Conservation (phyloP, 257 asterid species). For the Solanum arcanum region DNA sequence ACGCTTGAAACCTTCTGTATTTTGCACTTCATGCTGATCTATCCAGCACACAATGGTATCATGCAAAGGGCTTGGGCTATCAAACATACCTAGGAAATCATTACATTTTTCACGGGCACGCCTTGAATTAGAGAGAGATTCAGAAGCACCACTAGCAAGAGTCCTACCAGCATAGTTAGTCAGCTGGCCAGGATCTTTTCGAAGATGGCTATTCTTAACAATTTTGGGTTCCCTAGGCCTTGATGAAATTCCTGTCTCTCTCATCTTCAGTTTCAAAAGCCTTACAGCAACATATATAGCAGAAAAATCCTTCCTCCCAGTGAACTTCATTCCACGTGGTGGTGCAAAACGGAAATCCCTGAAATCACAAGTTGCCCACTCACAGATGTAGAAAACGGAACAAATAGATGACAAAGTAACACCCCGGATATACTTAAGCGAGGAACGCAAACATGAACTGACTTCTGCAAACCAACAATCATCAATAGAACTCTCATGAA, state of each 20-base stretch:
- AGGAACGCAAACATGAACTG: conserved; percentile 57
- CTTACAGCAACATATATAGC: conserved; percentile 69
- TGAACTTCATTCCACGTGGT: conserved; percentile 63
- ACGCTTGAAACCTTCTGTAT: conserved; percentile 65
- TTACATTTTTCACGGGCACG: conserved; percentile 23
- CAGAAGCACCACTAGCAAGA: conserved; percentile 7
- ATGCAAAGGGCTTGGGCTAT: conserved; percentile 85
- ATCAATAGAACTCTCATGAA: conserved; percentile 59
- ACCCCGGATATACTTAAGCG: conserved; percentile 59
- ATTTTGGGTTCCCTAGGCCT: conserved; percentile 4
- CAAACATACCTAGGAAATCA: conserved; percentile 35
- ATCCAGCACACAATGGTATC: conserved; percentile 92
- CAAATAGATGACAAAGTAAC: conserved; percentile 53
- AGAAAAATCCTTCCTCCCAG: conserved; percentile 79
- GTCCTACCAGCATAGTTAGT: conserved; percentile 6
- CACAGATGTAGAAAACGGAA: conserved; percentile 82
- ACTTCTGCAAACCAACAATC: conserved; percentile 85
- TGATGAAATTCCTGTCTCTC: conserved; percentile 24
- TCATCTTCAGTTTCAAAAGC: conserved; percentile 74
- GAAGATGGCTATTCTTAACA: conserved; percentile 3
- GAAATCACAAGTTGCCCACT: conserved; percentile 96
- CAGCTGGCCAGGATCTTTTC: conserved; percentile 10
- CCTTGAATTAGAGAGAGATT: conserved; percentile 11
- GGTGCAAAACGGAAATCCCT: conserved; percentile 69
- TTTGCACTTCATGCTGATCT: conserved; percentile 94